phyloP scores from a whole-genome alignment of 2,329 filamentous ascomycete genomes.

The Claviceps sorghi region DNA sequence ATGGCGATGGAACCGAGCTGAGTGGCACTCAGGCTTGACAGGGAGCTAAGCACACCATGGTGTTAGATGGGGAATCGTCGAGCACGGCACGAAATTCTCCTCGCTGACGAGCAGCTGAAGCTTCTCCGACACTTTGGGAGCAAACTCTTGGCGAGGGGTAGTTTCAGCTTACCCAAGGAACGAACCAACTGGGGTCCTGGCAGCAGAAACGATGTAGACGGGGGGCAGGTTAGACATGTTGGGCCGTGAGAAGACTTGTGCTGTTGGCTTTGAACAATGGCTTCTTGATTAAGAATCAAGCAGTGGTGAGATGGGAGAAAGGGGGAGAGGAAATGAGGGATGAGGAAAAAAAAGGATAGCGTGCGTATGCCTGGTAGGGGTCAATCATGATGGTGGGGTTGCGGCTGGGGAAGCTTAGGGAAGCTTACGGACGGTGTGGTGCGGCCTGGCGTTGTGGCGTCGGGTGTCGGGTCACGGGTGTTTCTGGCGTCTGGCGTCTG shows the following conservation, averaged over 20 bases:
- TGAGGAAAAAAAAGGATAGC: neutral
- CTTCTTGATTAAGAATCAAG: neutral
- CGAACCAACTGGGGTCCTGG: conserved; percentile 79
- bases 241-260: neutral
- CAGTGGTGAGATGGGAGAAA: neutral
- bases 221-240: conserved; percentile 41
- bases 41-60: conserved; percentile 43
- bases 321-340: neutral
- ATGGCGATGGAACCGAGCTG: conserved; percentile 86
- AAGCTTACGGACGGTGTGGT: neutral
- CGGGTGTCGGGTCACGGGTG: neutral
- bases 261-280: neutral
- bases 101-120: neutral
- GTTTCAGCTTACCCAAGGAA: conserved; percentile 62
- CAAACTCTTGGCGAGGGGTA: conserved; percentile 1
- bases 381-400: neutral
- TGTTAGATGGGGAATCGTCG: neutral
- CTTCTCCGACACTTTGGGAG: neutral
- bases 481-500: neutral
- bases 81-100: neutral
- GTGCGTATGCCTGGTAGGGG: neutral
- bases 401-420: neutral
- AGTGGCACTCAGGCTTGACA: conserved; percentile 72
- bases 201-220: conserved; percentile 91
- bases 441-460: neutral